Percentiles rank a stretch among this genome's conserved stretches.
phyloP scores from a whole-genome alignment of 257 asterid genomes.

The Rauvolfia tetraphylla region DNA sequence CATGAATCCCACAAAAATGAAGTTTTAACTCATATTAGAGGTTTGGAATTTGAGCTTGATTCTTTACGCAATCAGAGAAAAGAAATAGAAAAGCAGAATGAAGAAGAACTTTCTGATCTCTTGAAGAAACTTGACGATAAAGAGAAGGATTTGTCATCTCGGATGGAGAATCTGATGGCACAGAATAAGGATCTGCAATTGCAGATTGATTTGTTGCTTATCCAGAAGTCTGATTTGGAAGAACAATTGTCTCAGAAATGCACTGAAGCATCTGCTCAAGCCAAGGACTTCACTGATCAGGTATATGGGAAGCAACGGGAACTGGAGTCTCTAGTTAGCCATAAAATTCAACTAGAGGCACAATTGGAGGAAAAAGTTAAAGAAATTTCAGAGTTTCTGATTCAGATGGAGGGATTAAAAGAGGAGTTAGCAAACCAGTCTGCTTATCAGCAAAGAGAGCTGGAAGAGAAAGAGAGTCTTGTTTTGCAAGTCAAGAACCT shows the following conservation, averaged over 20 bases:
- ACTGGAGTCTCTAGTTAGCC: conserved; percentile 38
- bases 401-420: conserved; percentile 41
- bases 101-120: conserved; percentile 52
- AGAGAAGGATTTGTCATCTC: conserved; percentile 46
- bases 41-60: conserved; percentile 65
- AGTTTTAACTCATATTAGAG: conserved; percentile 48
- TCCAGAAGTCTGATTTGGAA: conserved; percentile 48
- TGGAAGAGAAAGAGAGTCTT: conserved; percentile 49
- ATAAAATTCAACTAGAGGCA: conserved; percentile 44
- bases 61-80: conserved; percentile 45
- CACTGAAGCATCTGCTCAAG: conserved; percentile 38
- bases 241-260: conserved; percentile 41
- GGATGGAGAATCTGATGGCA: conserved; percentile 43
- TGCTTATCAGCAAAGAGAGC: conserved; percentile 33
- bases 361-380: conserved; percentile 31
- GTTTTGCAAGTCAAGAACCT: conserved; percentile 23
- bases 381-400: conserved; percentile 44
- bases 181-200: conserved; percentile 39
- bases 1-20: conserved; percentile 72
- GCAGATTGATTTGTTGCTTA: conserved; percentile 47
- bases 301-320: conserved; percentile 43
- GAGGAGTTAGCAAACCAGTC: conserved; percentile 41
- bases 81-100: conserved; percentile 63
- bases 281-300: conserved; percentile 43
- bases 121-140: conserved; percentile 52